Evolutionary conservation across 352 stramenopile genomes (phyloP), one percentile per base, ranked within the genome.

Genomic region (Hyaloperonospora brassicae): DNA sequence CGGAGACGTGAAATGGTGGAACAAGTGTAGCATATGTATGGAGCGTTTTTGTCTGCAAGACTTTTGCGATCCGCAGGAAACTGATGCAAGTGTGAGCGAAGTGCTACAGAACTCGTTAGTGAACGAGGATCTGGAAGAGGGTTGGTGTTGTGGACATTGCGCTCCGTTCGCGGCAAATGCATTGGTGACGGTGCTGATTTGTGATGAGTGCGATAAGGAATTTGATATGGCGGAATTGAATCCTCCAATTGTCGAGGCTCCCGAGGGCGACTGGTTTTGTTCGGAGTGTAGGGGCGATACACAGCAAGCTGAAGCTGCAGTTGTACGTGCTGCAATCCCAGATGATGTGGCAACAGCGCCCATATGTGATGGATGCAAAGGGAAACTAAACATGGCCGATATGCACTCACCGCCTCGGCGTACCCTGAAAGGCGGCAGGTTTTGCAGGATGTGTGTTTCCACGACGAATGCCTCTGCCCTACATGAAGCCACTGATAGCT

Each of bases 321-420:
- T 7, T 39, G 44, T 22, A 36, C 30, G 17, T 12, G 10, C 17
- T 14, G 17, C 51, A 17, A 47, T 2, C 1, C 9, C 25, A 11
- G 49, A 52, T 2, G 53, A 73, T 12, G 54, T 75, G 7, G 62
- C 65, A 30, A 76, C 63, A 0, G 34, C 85, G 25, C 50, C 89
- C 12, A 70, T 85, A 10, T 92, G 82, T 41, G 78, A 86, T 47
- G 76, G 76, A n/a, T 92, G 82, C 43, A 68, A 89, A 12, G 56
- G 61, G 22, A 74, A 91, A 45, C 81, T 73, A 36, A 70, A 86
- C 21, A 68, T 83, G 59, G 57, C 68, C 8, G 55, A 46, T 22
- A 36, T 90, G 2, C 6, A 67, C 36, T 77, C 76, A 34, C 75
- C 75, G 4, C 41, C 86, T 1, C 50, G 44, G 1, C 53, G 57